Conservation (phyloP, 192 early-diverging fungal genomes). For the Linnemannia zychae region DNA sequence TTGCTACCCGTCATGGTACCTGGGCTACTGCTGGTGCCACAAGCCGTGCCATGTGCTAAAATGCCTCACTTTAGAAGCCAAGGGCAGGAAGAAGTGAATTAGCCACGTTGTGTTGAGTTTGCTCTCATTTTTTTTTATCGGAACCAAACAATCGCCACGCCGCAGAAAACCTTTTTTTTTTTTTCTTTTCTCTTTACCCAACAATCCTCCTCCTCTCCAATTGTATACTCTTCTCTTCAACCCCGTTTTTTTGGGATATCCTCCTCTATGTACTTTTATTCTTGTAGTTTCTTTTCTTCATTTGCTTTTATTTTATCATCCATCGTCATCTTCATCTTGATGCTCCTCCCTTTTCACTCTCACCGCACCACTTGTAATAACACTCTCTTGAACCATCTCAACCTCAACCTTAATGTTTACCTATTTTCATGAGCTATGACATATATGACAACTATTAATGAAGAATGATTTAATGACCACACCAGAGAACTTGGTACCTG, state of each 20-base stretch:
- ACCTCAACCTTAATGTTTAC: neutral
- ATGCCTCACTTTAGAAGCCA: neutral
- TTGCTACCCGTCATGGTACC: neutral
- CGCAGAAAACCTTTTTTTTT: neutral
- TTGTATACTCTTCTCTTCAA: neutral
- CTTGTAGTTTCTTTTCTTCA: neutral
- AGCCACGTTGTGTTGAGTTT: neutral
- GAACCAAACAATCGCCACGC: neutral
- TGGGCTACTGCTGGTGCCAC: conserved; percentile 15
- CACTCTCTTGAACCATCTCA: neutral
- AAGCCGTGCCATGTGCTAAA: conserved; percentile 47
- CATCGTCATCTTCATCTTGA: neutral
- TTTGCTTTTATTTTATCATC: neutral
- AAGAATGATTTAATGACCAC: no score
- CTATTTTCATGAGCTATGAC: no score
- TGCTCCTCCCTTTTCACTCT: neutral
- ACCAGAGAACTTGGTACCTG: no score
- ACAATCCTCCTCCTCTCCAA: neutral
- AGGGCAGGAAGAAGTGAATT: neutral
- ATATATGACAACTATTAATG: no score
- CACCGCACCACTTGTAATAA: neutral
- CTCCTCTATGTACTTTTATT: neutral
- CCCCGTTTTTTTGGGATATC: neutral
- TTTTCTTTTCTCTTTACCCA: neutral
- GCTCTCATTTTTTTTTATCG: neutral